phyloP scores from a whole-genome alignment of 176 grass and related monocot genomes.

The Aegilops sharonensis region DNA sequence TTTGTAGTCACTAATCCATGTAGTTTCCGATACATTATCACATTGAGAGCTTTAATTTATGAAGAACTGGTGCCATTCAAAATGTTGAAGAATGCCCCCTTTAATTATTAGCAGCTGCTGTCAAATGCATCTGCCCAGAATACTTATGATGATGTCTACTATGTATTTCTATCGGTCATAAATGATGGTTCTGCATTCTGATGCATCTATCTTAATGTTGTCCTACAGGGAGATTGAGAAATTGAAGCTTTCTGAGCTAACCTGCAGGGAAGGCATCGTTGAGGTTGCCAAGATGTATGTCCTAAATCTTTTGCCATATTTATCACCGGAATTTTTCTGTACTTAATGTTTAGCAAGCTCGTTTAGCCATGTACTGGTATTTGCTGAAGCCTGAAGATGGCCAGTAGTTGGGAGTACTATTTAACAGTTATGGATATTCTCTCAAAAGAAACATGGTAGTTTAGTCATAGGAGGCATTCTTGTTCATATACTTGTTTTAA shows the following conservation, averaged over 20 bases:
- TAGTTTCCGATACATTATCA: not conserved
- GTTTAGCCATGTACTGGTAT: not conserved
- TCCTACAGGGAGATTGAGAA: constrained; percentile 80
- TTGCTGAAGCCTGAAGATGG: not conserved
- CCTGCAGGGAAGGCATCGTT: constrained; percentile 76
- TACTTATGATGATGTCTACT: not conserved
- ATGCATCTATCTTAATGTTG: constrained; percentile 10
- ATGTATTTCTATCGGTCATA: not conserved
- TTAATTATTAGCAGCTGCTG: not conserved
- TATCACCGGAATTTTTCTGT: not conserved
- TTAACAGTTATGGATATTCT: not conserved
- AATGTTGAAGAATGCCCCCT: not conserved
- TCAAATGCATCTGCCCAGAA: not conserved
- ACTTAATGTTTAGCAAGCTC: not conserved
- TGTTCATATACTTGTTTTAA: not conserved
- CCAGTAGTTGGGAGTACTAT: not conserved
- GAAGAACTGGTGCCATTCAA: not conserved
- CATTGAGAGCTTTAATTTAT: not conserved
- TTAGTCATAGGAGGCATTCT: not conserved
- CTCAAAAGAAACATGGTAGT: not conserved
- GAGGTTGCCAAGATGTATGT: constrained; percentile 84
- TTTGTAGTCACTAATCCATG: not conserved
- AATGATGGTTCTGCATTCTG: constrained; percentile 1
- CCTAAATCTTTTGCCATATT: not conserved
- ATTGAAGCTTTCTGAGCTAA: constrained; percentile 79